A percentile compares a stretch with the other conserved stretches of the same genome.
Evolutionary conservation across 202 grass and related monocot species (phyloP).

Genomic region (Dendrocalamus latiflorus): DNA sequence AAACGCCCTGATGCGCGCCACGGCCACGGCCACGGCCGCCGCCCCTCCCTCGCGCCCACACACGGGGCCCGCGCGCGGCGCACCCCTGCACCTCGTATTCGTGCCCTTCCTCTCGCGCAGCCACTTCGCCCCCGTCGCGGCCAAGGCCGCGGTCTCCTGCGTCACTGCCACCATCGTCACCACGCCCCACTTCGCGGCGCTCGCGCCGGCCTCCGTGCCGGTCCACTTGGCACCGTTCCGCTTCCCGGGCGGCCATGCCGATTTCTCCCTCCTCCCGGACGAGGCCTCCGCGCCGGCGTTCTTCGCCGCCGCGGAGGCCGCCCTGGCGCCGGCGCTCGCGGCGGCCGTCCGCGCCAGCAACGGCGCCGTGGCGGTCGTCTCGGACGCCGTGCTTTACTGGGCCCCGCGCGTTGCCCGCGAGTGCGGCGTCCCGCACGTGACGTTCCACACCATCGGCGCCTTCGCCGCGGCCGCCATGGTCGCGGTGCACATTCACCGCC

Average conservation of each 20-base stretch:
- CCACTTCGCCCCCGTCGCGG: constrained; percentile 29
- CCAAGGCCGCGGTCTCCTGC: not conserved
- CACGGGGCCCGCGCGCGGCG: not conserved
- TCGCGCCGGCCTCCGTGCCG: not conserved
- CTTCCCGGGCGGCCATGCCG: constrained; percentile 11
- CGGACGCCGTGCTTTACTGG: constrained; percentile 43
- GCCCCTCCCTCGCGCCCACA: not conserved
- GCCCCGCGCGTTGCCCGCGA: constrained; percentile 31
- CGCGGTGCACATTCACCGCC: constrained; percentile 4
- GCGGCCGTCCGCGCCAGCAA: not conserved
- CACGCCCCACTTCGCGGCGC: constrained; percentile 26
- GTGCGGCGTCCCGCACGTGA: constrained; percentile 28
- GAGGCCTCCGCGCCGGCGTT: not conserved
- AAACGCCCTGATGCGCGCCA: not conserved
- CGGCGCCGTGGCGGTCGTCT: constrained; percentile 15
- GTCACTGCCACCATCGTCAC: constrained; percentile 8
- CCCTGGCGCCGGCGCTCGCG: constrained; percentile 11
- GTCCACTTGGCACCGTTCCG: constrained; percentile 13
- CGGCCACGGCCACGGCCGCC: not conserved
- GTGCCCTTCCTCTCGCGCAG: constrained; percentile 41
- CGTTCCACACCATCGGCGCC: constrained; percentile 40
- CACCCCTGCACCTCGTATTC: constrained; percentile 28
- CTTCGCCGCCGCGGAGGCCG: constrained; percentile 22
- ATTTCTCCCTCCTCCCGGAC: constrained; percentile 36
- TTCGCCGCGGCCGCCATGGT: constrained; percentile 25